Conservation (phyloP, 2,329 filamentous ascomycete species). For the Curvularia eragrostidis region DNA sequence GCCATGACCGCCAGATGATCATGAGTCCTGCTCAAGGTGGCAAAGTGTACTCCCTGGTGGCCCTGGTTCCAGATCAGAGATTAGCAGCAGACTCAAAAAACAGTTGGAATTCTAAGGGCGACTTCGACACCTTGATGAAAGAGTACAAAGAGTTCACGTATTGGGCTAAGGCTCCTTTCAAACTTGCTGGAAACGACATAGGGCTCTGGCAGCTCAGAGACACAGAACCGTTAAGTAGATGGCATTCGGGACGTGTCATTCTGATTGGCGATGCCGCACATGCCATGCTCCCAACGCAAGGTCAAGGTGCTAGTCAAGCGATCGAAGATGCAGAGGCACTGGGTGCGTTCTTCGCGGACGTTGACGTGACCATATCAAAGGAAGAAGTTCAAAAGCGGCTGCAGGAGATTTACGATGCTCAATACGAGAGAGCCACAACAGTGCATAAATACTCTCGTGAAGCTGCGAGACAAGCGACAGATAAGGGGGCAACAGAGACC, state of each 20-base stretch:
- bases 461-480: too few relatives aligned
- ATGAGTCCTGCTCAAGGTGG: constrained; percentile 56
- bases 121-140: constrained; percentile 47
- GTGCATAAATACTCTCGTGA: too few relatives aligned
- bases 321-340: constrained; percentile 59
- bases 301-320: constrained; percentile 63
- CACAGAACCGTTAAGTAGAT: constrained; percentile 52
- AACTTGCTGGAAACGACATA: constrained; percentile 39
- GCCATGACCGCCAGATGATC: constrained; percentile 52
- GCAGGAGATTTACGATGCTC: constrained; percentile 20
- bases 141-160: constrained; percentile 52
- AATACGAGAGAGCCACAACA: too few relatives aligned
- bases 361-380: constrained; percentile 38
- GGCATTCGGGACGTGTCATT: constrained; percentile 58
- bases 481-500: too few relatives aligned
- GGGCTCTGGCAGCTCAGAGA: constrained; percentile 57
- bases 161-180: constrained; percentile 50
- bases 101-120: constrained; percentile 51
- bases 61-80: constrained; percentile 54
- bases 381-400: constrained; percentile 39
- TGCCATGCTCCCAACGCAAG: constrained; percentile 62
- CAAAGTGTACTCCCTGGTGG: constrained; percentile 53
- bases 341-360: constrained; percentile 25
- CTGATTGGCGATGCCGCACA: too few relatives aligned
- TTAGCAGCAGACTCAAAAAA: constrained; percentile 49